Conservation (phyloP, 805 yeast species). For the Jamesozyma piceae region DNA sequence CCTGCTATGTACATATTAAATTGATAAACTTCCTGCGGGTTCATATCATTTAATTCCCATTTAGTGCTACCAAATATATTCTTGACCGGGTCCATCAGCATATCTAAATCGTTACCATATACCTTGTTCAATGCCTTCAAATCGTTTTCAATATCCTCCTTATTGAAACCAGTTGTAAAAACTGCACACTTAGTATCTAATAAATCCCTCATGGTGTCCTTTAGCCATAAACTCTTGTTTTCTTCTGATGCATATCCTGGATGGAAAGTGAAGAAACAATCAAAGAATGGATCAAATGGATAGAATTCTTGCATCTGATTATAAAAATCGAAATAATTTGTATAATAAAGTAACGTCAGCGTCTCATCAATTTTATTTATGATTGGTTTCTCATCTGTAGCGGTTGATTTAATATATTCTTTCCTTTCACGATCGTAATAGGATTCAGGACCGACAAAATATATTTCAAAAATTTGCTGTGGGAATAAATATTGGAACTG, state of each 20-base stretch:
- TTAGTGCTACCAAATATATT: slow-evolving; percentile 80
- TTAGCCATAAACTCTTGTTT: slow-evolving; percentile 78
- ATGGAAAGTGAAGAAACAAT: slow-evolving; percentile 86
- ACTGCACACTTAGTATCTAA: slow-evolving; percentile 90
- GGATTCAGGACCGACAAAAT: slow-evolving; percentile 91
- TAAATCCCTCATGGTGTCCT: slow-evolving; percentile 72
- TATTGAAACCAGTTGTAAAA: slow-evolving; percentile 83
- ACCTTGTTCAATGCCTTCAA: slow-evolving; percentile 57
- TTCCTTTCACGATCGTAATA: slow-evolving; percentile 64
- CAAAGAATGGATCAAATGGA: slow-evolving; percentile 96
- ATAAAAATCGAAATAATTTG: slow-evolving; percentile 82
- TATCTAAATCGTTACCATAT: slow-evolving; percentile 69
- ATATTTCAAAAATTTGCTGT: slow-evolving; percentile 69
- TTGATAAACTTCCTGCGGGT: slow-evolving; percentile 90
- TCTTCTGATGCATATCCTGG: slow-evolving; percentile 88
- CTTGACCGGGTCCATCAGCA: slow-evolving; percentile 61
- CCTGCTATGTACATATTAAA: slow-evolving; percentile 86
- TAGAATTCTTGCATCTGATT: slow-evolving; percentile 90
- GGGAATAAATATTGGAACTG: slow-evolving; percentile 85
- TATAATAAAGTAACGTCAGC: slow-evolving; percentile 69
- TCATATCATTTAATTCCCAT: slow-evolving; percentile 86
- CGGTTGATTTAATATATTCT: slow-evolving; percentile 46
- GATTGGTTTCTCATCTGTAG: slow-evolving; percentile 45
- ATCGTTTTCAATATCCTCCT: slow-evolving; percentile 61
- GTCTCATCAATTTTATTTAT: slow-evolving; percentile 66